A percentile compares a stretch with the other conserved stretches of the same genome.
Conservation (phyloP, 257 asterid genomes). For the Solanum etuberosum region DNA sequence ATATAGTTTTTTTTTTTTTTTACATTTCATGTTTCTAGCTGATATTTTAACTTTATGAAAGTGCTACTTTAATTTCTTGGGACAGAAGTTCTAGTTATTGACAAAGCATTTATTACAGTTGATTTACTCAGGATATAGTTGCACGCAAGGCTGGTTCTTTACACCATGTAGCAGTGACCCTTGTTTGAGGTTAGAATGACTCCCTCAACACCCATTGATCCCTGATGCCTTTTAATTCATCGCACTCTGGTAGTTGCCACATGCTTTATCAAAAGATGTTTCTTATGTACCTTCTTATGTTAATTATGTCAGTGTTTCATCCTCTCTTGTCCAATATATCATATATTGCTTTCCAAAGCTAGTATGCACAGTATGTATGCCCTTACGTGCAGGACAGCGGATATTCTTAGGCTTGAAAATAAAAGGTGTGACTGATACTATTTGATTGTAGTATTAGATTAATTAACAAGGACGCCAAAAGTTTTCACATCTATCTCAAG, state of each 20-base stretch:
- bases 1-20: no score
- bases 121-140: conserved; percentile 86
- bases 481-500: not conserved
- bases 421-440: not conserved
- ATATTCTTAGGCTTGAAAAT: not conserved
- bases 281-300: not conserved
- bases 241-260: not conserved
- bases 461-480: not conserved
- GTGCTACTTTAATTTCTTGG: not conserved
- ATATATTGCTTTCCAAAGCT: not conserved
- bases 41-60: not conserved
- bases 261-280: not conserved
- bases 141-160: conserved; percentile 94
- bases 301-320: not conserved
- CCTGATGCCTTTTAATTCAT: not conserved
- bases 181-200: conserved; percentile 50
- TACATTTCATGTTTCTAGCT: not conserved
- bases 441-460: not conserved
- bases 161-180: conserved; percentile 88
- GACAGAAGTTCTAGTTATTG: not conserved
- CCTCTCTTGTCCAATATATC: not conserved
- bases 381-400: not conserved
- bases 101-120: conserved; percentile 28
- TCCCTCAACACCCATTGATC: not conserved
- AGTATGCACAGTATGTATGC: not conserved